Base-by-base conservation (phyloP, 106 monocot genomes). In the Allium cepa region DNA sequence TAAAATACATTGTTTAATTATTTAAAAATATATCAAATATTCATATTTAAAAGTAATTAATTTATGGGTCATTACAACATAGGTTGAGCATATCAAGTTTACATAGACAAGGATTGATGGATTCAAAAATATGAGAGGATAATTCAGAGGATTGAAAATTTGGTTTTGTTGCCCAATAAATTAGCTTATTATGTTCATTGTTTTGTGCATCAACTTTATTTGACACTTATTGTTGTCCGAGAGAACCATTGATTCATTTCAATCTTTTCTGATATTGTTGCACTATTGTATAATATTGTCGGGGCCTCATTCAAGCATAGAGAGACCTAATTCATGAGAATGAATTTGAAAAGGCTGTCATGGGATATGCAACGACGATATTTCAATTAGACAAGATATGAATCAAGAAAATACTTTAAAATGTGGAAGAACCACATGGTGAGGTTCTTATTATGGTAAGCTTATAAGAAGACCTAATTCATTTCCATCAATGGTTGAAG, bases 391-490 rank as follows among this genome's bases (percentile, higher is more conserved):
- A 45, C 47, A 12, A 14, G 59, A 49, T 7, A 68, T 69, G 18
- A 27, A 75, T 57, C 60, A 68, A 75, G 60, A 69, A 68, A 10
- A 0, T 0, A 8, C 57, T 13, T 18, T 59, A 5, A 17, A 15
- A 49, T 1, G 26, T 17, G 27, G 22, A 1, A 53, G 64, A 0
- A 36, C 63, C 1, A 64, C 64, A 9, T 14, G 15, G 0, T 75
- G 49, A 68, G 49, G 59, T 11, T 75, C 68, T 49, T 14, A 68
- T 50, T 68, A 57, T 17, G 26, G 46, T 14, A 27, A 5, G 7
- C 10, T 75, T 8, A 9, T 48, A 0, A 75, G 8, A 10, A 36
- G 57, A 18, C 26, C 48, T 26, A 11, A 10, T 50, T 27, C 67
- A 10, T 75, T 68, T 17, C n/a, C 59, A 59, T 59, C 47, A 0